Percentiles rank a stretch among this genome's conserved stretches.
These are phyloP conservation scores for Wickerhamiella dianesei DNA, from an alignment of 805 yeast genomes.

Conservation along the genomic window DNA sequence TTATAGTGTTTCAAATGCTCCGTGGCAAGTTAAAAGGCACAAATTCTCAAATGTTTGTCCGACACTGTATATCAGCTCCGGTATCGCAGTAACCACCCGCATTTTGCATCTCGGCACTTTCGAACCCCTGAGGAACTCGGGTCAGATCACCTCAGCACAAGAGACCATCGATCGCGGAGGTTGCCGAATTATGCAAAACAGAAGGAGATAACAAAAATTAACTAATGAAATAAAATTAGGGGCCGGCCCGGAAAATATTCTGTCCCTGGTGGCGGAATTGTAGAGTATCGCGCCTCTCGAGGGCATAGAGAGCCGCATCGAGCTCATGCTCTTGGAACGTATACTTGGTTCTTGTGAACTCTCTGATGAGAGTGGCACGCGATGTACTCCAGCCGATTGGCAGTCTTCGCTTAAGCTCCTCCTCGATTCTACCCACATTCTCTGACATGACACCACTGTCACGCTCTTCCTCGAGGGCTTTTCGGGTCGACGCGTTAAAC, in stretches of 20 bases:
- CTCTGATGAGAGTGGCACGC: slow-evolving; percentile 66
- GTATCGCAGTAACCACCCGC: too few species aligned
- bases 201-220: not conserved
- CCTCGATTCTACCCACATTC: slow-evolving; percentile 69
- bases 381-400: slow-evolving; percentile 96
- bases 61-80: too few species aligned
- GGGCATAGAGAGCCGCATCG: slow-evolving; percentile 47
- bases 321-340: slow-evolving; percentile 55
- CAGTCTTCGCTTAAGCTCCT: slow-evolving; percentile 72
- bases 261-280: slow-evolving; percentile 80
- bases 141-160: too few species aligned
- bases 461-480: slow-evolving; percentile 66
- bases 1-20: too few species aligned
- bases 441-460: slow-evolving; percentile 28
- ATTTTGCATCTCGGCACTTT: too few species aligned
- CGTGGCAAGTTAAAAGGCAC: too few species aligned
- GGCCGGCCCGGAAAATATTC: slow-evolving; percentile 63
- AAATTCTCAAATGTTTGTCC: too few species aligned
- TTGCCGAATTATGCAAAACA: not conserved
- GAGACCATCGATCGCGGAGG: too few species aligned
- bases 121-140: too few species aligned
- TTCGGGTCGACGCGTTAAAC: slow-evolving; percentile 95
- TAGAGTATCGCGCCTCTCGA: slow-evolving; percentile 80
- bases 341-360: slow-evolving; percentile 34
- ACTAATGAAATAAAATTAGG: slow-evolving; percentile 22